A percentile compares a stretch with the other conserved stretches of the same genome.
Conservation (phyloP, 441 rosid species). For the Adansonia madagascariensis region DNA sequence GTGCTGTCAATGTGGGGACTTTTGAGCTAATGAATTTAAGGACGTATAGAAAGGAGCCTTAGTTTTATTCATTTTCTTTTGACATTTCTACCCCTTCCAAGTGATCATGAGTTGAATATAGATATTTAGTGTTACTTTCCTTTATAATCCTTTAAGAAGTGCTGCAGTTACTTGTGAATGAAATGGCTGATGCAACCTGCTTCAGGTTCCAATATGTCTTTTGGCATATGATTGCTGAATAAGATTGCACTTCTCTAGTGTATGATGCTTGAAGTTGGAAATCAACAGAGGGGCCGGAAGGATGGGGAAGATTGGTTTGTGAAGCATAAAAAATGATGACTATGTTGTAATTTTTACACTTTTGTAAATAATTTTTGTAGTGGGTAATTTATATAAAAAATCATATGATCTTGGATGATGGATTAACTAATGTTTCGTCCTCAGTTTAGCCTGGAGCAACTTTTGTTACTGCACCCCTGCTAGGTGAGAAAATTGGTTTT, state of each 20-base stretch:
- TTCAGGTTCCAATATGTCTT: not conserved
- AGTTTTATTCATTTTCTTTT: conserved; percentile 18
- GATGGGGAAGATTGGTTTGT: conserved; percentile 10
- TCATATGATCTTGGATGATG: conserved; percentile 8
- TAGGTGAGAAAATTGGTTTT: conserved; percentile 20
- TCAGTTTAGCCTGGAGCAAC: conserved; percentile 13
- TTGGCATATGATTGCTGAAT: conserved; percentile 4
- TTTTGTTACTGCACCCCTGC: not conserved
- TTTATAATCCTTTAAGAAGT: conserved; percentile 2
- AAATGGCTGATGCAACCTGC: conserved; percentile 7
- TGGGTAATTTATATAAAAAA: not conserved
- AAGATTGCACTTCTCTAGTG: conserved; percentile 5
- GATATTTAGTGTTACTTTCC: conserved; percentile 3
- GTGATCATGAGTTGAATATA: conserved; percentile 3
- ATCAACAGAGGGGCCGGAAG: not conserved
- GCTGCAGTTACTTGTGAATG: not conserved
- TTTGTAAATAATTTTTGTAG: not conserved
- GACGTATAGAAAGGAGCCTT: conserved; percentile 42
- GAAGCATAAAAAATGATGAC: conserved; percentile 3
- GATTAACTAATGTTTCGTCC: conserved; percentile 6
- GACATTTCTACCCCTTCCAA: conserved; percentile 17
- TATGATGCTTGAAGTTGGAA: conserved; percentile 31
- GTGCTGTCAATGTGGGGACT: conserved; percentile 42
- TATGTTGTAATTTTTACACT: conserved; percentile 6
- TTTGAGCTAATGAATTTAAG: conserved; percentile 49